These are phyloP conservation scores for Botrytis cinerea DNA, from an alignment of 2,329 filamentous ascomycete species.

Conservation along the genomic window DNA sequence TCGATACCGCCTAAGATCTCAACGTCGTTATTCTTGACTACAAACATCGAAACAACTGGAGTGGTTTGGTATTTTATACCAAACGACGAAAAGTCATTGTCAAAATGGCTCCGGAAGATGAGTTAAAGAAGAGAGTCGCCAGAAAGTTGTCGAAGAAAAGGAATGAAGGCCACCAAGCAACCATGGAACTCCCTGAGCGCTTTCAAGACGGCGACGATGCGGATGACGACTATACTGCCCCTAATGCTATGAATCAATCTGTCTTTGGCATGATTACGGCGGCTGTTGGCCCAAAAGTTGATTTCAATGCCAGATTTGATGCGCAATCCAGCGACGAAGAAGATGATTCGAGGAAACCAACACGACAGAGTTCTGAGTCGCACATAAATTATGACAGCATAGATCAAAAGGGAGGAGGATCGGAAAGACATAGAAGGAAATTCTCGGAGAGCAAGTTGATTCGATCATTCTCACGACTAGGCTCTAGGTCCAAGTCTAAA, in stretches of 20 bases:
- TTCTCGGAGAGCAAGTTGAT: constrained; percentile 67
- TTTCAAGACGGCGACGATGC: constrained; percentile 60
- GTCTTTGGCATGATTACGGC: constrained; percentile 92
- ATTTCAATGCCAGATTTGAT: constrained; percentile 81
- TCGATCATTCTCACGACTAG: constrained; percentile 60
- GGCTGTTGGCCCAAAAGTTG: constrained; percentile 77
- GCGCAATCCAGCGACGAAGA: constrained; percentile 75
- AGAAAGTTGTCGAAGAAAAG: constrained; percentile 48
- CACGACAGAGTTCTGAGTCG: constrained; percentile 31
- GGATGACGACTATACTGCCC: constrained; percentile 61
- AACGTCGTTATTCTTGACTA: constrained; percentile 5
- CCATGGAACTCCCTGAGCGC: constrained; percentile 57
- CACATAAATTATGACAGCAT: constrained; percentile 35
- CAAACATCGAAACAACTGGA: constrained; percentile 11
- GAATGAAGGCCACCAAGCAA: constrained; percentile 46
- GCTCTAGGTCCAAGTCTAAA: constrained; percentile 49
- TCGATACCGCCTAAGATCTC: constrained; percentile 17
- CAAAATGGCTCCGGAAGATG: constrained; percentile 44
- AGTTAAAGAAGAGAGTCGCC: constrained; percentile 46
- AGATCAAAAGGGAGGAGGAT: constrained; percentile 43
- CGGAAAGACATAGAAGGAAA: constrained; percentile 55
- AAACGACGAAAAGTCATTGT: constrained; percentile 11
- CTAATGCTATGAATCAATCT: constrained; percentile 80
- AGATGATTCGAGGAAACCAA: constrained; percentile 35
- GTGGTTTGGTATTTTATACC: neutral